A percentile compares a stretch with the other conserved stretches of the same genome.
Evolutionary conservation across 495 filamentous ascomycete genomes (phyloP).

Genomic region (Penicillium silybi): DNA sequence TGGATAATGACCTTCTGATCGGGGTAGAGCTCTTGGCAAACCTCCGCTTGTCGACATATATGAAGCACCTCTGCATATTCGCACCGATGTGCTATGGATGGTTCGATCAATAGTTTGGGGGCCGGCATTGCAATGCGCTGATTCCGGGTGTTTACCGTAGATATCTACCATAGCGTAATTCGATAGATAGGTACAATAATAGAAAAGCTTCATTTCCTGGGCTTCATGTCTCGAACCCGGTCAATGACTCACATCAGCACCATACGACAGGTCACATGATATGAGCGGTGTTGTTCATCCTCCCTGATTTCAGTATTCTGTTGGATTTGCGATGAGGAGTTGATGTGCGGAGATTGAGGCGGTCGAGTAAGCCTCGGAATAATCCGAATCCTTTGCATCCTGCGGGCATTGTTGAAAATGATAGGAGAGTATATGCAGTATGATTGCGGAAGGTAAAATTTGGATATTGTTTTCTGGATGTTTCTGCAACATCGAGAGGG

Average conservation of each 20-base stretch:
- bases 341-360: too few relatives aligned
- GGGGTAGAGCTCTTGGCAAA: slow-evolving; percentile 6
- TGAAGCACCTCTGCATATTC: slow-evolving; percentile 9
- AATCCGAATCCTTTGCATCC: not conserved
- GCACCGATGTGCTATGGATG: not conserved
- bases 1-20: slow-evolving; percentile 1
- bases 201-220: not conserved
- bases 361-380: too few relatives aligned
- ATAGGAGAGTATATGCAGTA: too few relatives aligned
- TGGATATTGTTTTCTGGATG: too few relatives aligned
- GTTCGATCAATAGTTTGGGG: not conserved
- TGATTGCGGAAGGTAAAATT: too few relatives aligned
- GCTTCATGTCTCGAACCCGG: too few relatives aligned
- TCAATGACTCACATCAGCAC: not conserved
- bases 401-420: too few relatives aligned
- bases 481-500: too few relatives aligned
- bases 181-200: not conserved
- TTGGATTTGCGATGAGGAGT: too few relatives aligned
- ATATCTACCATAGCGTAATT: not conserved
- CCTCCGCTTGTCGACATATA: slow-evolving; percentile 14
- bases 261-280: not conserved
- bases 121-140: not conserved
- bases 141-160: not conserved
- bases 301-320: too few relatives aligned
- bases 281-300: too few relatives aligned